Conservation (phyloP, 805 yeast species). For the Kodamaea jinghongensis region DNA sequence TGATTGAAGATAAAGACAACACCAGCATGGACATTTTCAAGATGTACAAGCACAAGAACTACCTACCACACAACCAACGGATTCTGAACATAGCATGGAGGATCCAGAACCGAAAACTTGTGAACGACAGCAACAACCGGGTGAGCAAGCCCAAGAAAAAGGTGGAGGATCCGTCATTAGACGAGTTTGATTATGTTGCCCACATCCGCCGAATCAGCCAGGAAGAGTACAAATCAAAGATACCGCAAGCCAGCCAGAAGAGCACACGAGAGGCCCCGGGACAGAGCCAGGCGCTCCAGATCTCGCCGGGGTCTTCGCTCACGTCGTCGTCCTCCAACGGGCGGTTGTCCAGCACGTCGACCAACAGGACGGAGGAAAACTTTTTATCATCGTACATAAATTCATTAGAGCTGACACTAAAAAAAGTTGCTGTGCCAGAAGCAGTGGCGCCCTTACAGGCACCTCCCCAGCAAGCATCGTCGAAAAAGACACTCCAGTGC, state of each 20-base stretch:
- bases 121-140: constrained; percentile 11
- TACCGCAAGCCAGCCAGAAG: constrained; percentile 10
- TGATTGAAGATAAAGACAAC: constrained; percentile 34
- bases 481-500: constrained; percentile 30
- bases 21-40: constrained; percentile 35
- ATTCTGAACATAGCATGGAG: constrained; percentile 46
- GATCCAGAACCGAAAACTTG: constrained; percentile 37
- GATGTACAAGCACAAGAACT: constrained; percentile 42
- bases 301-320: constrained; percentile 8
- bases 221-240: constrained; percentile 26
- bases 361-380: constrained; percentile 16
- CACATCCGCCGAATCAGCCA: constrained; percentile 42
- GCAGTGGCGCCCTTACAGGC: neutral
- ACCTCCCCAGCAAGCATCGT: constrained; percentile 12
- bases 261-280: neutral
- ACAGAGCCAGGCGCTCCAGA: constrained; percentile 2
- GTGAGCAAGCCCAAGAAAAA: constrained; percentile 8
- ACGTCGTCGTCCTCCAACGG: constrained; percentile 3
- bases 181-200: constrained; percentile 46
- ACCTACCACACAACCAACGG: constrained; percentile 41
- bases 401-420: constrained; percentile 36
- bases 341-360: constrained; percentile 1
- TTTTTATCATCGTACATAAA: constrained; percentile 38
- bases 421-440: constrained; percentile 15
- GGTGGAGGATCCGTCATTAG: constrained; percentile 27